These are phyloP conservation scores for Plenodomus lindquistii DNA, from an alignment of 2,329 filamentous ascomycete genomes.

Conservation along the genomic window DNA sequence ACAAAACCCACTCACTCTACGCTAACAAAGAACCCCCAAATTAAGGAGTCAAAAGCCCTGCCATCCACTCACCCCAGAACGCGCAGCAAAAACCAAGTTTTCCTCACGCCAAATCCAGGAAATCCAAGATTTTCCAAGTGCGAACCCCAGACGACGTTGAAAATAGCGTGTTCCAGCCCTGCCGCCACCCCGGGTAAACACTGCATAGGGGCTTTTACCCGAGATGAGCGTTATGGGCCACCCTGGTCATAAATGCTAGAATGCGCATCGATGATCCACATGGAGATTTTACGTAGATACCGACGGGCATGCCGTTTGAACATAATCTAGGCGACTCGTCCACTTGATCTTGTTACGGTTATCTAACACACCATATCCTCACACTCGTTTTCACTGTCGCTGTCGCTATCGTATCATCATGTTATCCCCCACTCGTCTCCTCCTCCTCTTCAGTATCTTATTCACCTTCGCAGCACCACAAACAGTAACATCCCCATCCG, in stretches of 20 bases:
- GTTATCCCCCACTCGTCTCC: constrained; percentile 36
- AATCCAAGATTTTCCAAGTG: constrained; percentile 16
- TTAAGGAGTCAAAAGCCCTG: constrained; percentile 30
- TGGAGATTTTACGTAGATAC: too few relatives aligned
- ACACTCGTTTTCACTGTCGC: constrained; percentile 15
- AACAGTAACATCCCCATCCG: constrained; percentile 19
- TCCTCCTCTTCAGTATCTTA: constrained; percentile 37
- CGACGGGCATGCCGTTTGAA: too few relatives aligned
- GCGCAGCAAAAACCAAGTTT: constrained; percentile 29
- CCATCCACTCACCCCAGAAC: constrained; percentile 13
- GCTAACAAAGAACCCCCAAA: constrained; percentile 20
- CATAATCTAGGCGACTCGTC: too few relatives aligned
- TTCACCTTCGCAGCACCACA: constrained; percentile 34
- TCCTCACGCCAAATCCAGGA: constrained; percentile 8
- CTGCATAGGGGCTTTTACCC: constrained; percentile 37
- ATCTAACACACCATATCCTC: constrained; percentile 9
- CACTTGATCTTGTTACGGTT: constrained; percentile 14
- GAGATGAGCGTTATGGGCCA: constrained; percentile 37
- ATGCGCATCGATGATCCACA: constrained; percentile 19
- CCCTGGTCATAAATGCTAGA: constrained; percentile 13
- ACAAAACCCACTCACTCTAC: constrained; percentile 10
- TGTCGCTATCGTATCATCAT: too few relatives aligned
- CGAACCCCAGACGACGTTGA: constrained; percentile 18
- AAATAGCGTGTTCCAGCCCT: constrained; percentile 23
- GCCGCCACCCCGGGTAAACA: constrained; percentile 21